Percentiles rank a stretch among this genome's conserved stretches.
Evolutionary conservation across 176 grass and related monocot species (phyloP).

Genomic region (Oropetium thomaeum): DNA sequence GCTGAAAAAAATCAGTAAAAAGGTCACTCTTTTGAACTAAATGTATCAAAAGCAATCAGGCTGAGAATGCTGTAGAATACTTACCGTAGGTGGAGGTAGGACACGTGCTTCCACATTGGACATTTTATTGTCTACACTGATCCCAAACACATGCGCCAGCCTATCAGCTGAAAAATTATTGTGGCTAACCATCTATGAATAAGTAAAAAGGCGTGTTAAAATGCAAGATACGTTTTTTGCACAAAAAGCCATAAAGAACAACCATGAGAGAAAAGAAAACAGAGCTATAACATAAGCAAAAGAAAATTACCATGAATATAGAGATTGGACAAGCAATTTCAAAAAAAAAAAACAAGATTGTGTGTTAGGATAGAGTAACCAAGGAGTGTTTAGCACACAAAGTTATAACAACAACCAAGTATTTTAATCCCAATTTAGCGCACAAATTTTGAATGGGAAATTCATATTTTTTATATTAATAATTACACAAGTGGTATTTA

Average conservation of each 20-base stretch:
- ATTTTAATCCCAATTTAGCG: no score
- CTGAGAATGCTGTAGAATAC: neutral
- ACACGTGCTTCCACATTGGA: slow-evolving; percentile 50
- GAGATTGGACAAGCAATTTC: neutral
- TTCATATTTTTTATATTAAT: neutral
- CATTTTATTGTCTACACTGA: slow-evolving; percentile 44
- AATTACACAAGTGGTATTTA: no score
- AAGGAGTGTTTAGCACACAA: neutral
- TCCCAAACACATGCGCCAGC: slow-evolving; percentile 49
- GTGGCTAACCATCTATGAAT: slow-evolving; percentile 46
- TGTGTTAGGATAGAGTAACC: no score
- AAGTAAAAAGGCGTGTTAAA: slow-evolving; percentile 16
- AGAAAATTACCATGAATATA: neutral
- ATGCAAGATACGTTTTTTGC: neutral
- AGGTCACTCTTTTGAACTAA: neutral
- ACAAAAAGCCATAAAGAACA: neutral
- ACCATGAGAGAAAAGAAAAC: neutral
- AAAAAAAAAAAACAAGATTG: neutral
- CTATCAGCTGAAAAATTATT: slow-evolving; percentile 61
- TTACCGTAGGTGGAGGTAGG: slow-evolving; percentile 56
- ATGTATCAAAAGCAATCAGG: neutral
- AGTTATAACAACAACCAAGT: no score
- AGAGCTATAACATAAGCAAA: neutral
- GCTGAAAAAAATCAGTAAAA: slow-evolving; percentile 39
- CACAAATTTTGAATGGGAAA: neutral